Conservation (phyloP, 2,329 filamentous ascomycete species). For the Sclerotinia borealis region DNA sequence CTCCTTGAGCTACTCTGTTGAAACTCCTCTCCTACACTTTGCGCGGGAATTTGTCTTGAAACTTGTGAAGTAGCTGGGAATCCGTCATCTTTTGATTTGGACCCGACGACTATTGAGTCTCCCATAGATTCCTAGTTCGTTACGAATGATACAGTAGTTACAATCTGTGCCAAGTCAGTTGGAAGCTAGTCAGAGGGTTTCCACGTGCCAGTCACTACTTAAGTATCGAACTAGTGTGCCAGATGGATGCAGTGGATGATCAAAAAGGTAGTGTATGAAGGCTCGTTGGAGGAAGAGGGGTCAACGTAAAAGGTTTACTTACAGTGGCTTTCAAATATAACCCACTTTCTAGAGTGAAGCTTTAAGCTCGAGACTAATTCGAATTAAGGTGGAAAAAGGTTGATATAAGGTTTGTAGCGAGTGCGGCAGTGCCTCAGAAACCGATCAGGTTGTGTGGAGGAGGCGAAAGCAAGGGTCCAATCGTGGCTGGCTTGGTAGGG, state of each 20-base stretch:
- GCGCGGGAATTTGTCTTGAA: slow-evolving; percentile 10
- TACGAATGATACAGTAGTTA: neutral
- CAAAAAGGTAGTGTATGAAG: neutral
- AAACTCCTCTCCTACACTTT: slow-evolving; percentile 13
- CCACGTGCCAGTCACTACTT: slow-evolving; percentile 2
- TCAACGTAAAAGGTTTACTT: neutral
- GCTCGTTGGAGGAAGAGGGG: neutral
- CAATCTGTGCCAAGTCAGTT: neutral
- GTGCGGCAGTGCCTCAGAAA: neutral
- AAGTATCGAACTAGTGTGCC: neutral
- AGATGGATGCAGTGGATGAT: neutral
- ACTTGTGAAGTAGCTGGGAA: neutral
- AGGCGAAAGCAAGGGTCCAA: slow-evolving; percentile 11
- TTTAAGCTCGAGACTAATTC: neutral
- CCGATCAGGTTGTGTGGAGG: slow-evolving; percentile 4
- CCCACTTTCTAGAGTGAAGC: neutral
- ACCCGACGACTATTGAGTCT: slow-evolving; percentile 8
- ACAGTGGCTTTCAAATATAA: neutral
- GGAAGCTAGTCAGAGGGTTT: neutral
- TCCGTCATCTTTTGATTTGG: slow-evolving; percentile 8
- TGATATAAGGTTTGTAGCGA: slow-evolving; percentile 2
- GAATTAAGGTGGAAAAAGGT: neutral
- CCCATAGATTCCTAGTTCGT: slow-evolving; percentile 5
- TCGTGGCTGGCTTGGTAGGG: slow-evolving; percentile 8
- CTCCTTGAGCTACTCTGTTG: slow-evolving; percentile 4